Evolutionary conservation across 2,329 filamentous ascomycete species (phyloP).

Genomic region (Dactylellina leptospora): DNA sequence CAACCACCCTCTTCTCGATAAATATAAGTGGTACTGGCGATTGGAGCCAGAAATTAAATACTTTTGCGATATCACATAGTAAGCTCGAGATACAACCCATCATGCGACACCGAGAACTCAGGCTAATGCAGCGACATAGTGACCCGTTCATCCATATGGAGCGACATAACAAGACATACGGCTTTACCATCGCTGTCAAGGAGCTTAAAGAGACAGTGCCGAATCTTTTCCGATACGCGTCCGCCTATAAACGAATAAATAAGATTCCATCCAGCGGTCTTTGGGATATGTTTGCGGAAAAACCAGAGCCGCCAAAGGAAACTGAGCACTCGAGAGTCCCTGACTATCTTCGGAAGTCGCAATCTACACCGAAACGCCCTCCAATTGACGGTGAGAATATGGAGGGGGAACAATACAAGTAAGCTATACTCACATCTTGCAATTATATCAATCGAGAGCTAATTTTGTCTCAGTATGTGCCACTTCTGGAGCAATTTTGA

Average conservation of each 20-base stretch:
- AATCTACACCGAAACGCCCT: conserved; percentile 73
- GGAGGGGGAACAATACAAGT: conserved; percentile 96
- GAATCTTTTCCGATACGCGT: conserved; percentile 98
- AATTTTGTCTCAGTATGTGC: conserved; percentile 72
- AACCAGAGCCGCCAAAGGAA: conserved; percentile 67
- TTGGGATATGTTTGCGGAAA: conserved; percentile 98
- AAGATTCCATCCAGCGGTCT: conserved; percentile 89
- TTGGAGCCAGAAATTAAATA: conserved; percentile 99
- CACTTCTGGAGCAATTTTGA: conserved; percentile 99
- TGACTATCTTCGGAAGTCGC: conserved; percentile 80
- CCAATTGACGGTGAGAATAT: conserved; percentile 90
- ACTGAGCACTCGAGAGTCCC: conserved; percentile 71
- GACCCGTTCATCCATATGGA: conserved; percentile 98
- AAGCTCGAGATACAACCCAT: conserved; percentile 60
- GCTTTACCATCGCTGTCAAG: conserved; percentile 98
- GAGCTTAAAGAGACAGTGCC: conserved; percentile 97
- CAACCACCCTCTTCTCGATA: conserved; percentile 90
- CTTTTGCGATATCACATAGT: conserved; percentile 99
- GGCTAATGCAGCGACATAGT: conserved; percentile 64
- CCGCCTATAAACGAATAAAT: conserved; percentile 92
- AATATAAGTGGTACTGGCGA: conserved; percentile 99
- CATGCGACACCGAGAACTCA: background rate
- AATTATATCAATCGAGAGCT: background rate
- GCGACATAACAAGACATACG: conserved; percentile 93
- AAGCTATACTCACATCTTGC: background rate